Percentiles rank a stretch among this genome's conserved stretches.
phyloP scores from a whole-genome alignment of 1,139 yeast genomes.

The Candida buenavistaensis region DNA sequence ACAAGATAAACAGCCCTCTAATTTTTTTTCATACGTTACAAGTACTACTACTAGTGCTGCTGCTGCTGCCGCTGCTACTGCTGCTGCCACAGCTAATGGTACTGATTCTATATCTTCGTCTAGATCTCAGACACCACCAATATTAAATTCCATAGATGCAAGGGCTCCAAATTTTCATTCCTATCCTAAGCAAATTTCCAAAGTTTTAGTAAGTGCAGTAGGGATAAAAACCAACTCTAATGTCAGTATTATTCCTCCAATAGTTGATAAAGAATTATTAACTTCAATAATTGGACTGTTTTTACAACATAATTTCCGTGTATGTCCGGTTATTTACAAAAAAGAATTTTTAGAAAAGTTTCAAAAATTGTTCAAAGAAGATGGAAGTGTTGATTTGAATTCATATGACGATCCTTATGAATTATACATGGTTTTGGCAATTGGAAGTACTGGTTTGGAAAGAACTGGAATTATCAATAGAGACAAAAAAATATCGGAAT shows the following conservation, averaged over 20 bases:
- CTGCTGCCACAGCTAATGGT: background rate
- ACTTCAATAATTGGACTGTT: conserved; percentile 28
- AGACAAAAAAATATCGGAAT: conserved; percentile 26
- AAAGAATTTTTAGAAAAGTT: conserved; percentile 32
- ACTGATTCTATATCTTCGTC: conserved; percentile 1
- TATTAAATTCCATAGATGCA: conserved; percentile 15
- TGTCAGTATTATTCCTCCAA: conserved; percentile 18
- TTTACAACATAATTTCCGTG: conserved; percentile 42
- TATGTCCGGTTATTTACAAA: conserved; percentile 44
- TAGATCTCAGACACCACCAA: conserved; percentile 9
- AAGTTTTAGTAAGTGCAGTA: conserved; percentile 17
- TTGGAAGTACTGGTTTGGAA: conserved; percentile 48
- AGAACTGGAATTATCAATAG: conserved; percentile 28
- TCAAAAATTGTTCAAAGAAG: conserved; percentile 10
- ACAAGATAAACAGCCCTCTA: background rate
- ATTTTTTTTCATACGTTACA: conserved; percentile 1
- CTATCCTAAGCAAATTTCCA: conserved; percentile 17
- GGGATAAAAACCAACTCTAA: conserved; percentile 18
- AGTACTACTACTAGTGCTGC: conserved; percentile 2
- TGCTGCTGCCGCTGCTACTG: background rate
- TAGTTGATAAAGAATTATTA: conserved; percentile 14
- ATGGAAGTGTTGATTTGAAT: conserved; percentile 10
- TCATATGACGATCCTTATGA: conserved; percentile 32
- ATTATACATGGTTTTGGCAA: conserved; percentile 48
- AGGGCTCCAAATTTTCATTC: conserved; percentile 17